Percentiles rank a stretch among this genome's conserved stretches.
Evolutionary conservation across 306 rosid genomes (phyloP).

Genomic region (Quercus glauca): DNA sequence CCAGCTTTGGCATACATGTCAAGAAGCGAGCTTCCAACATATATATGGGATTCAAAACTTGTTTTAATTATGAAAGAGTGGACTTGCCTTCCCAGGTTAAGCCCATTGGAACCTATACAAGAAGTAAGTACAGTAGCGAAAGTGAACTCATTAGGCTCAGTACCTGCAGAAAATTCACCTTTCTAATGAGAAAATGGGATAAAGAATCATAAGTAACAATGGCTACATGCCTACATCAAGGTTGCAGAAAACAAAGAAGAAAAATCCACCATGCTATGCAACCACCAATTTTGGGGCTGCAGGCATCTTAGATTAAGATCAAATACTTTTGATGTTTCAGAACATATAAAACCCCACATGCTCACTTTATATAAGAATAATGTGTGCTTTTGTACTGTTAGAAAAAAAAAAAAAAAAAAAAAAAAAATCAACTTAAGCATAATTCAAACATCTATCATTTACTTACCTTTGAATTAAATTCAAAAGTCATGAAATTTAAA

Average conservation of each 20-base stretch:
- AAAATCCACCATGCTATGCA: not conserved
- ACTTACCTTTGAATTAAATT: not conserved
- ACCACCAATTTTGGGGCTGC: not conserved
- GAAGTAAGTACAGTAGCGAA: constrained; percentile 79
- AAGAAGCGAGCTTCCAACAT: constrained; percentile 87
- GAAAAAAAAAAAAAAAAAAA: not conserved
- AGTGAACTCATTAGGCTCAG: constrained; percentile 79
- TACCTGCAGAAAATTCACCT: constrained; percentile 45
- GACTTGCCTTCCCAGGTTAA: constrained; percentile 64
- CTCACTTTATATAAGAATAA: not conserved
- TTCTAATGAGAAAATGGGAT: not conserved
- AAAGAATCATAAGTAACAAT: not conserved
- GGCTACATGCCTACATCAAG: not conserved
- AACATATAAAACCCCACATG: not conserved
- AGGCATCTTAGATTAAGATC: not conserved
- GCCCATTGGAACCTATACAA: constrained; percentile 53
- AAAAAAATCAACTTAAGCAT: not conserved
- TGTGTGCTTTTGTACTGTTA: not conserved
- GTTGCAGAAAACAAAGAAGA: not conserved
- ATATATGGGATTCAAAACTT: constrained; percentile 55
- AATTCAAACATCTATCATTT: not conserved
- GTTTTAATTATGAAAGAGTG: constrained; percentile 63
- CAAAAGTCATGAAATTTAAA: not conserved
- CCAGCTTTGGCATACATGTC: constrained; percentile 92
- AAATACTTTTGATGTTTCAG: not conserved